phyloP scores from a whole-genome alignment of 768 basidiomycete species.

The Trametes sanguinea region DNA sequence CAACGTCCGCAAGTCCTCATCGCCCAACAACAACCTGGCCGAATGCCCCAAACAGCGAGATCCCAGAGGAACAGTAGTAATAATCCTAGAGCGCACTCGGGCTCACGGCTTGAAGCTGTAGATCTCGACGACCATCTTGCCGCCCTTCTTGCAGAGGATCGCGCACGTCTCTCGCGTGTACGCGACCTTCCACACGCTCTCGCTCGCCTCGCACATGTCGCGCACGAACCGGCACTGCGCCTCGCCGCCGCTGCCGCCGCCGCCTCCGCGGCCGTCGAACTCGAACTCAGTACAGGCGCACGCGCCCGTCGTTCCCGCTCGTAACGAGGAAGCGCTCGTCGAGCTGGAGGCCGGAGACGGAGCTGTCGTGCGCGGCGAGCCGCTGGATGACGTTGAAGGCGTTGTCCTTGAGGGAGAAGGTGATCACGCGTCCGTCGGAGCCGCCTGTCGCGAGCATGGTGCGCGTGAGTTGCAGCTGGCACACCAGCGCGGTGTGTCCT shows the following conservation, averaged over 20 bases:
- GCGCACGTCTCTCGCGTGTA: constrained; percentile 74
- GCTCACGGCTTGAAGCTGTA: constrained; percentile 62
- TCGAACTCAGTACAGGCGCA: constrained; percentile 68
- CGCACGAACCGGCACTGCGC: constrained; percentile 57
- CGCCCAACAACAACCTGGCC: too few species aligned
- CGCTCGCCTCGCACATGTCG: constrained; percentile 75
- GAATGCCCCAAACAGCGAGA: neutral
- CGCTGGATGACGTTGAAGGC: constrained; percentile 50
- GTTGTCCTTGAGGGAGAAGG: constrained; percentile 54
- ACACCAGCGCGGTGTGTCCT: constrained; percentile 91
- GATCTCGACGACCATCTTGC: constrained; percentile 86
- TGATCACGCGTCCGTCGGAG: constrained; percentile 85
- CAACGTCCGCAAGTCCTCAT: too few species aligned
- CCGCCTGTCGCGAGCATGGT: constrained; percentile 77
- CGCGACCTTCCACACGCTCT: constrained; percentile 86
- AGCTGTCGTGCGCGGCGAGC: constrained; percentile 86
- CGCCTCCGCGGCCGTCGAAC: constrained; percentile 38
- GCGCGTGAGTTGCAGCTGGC: constrained; percentile 80
- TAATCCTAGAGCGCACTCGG: neutral
- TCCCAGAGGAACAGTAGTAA: neutral
- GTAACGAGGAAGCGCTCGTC: constrained; percentile 81
- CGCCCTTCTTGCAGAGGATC: constrained; percentile 77
- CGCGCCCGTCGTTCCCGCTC: constrained; percentile 84
- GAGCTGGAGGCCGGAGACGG: constrained; percentile 86
- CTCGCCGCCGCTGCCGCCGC: neutral